A percentile compares a stretch with the other conserved stretches of the same genome.
These are phyloP conservation scores for Ustilago nuda DNA, from an alignment of 1,284 basidiomycete species.

Conservation along the genomic window DNA sequence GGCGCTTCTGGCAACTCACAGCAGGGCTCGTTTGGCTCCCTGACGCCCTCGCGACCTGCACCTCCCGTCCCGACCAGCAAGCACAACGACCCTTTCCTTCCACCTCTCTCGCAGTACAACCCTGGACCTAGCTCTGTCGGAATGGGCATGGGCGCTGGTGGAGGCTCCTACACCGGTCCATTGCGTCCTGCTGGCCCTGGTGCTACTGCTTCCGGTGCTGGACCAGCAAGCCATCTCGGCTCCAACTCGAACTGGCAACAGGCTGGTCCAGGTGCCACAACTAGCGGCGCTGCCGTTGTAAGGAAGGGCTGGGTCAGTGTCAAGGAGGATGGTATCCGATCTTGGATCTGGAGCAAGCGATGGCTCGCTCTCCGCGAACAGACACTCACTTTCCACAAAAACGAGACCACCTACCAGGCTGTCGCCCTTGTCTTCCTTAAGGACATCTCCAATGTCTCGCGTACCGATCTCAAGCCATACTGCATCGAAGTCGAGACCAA, in stretches of 20 bases:
- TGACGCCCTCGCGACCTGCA: conserved; percentile 63
- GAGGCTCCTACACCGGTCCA: conserved; percentile 63
- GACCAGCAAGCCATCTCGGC: conserved; percentile 29
- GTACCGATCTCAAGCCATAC: conserved; percentile 92
- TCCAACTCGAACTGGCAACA: conserved; percentile 47
- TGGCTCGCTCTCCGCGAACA: conserved; percentile 89
- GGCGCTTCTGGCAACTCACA: conserved; percentile 26
- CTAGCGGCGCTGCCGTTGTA: conserved; percentile 57
- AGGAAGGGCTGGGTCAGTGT: conserved; percentile 68
- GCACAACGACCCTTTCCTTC: conserved; percentile 57
- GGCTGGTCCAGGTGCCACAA: conserved; percentile 45
- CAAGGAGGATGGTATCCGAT: conserved; percentile 72
- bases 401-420: conserved; percentile 80
- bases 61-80: conserved; percentile 57
- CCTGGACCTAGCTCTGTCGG: conserved; percentile 23
- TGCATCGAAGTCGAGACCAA: conserved; percentile 82
- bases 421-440: conserved; percentile 76
- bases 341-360: conserved; percentile 91
- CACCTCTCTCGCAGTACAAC: conserved; percentile 56
- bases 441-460: conserved; percentile 87
- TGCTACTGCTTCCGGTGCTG: conserved; percentile 32
- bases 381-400: conserved; percentile 87
- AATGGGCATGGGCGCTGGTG: conserved; percentile 52
- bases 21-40: conserved; percentile 43
- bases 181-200: conserved; percentile 60